Base-by-base conservation (phyloP, 371 early-diverging fungal species). In the Blakeslea trispora region DNA sequence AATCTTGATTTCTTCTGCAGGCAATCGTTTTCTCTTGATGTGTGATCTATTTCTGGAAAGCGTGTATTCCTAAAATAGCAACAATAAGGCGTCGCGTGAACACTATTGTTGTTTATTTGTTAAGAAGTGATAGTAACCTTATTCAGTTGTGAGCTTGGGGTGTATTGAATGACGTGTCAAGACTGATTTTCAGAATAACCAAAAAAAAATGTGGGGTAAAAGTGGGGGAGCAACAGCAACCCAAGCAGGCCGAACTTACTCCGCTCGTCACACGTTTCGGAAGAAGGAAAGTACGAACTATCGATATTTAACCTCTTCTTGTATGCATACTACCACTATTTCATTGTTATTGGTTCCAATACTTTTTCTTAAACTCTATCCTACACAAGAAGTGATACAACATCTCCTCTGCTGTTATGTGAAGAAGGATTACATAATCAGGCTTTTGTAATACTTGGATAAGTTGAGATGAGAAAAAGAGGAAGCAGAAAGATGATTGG, bases 221-320 rank as follows among this genome's bases (percentile, higher is more conserved):
- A 7, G n/a, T 11, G 28, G 18, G 49, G 21, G 35, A 49, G 37
- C 37, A 37, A 37, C 5, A 7, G 5, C 7, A 28, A 28, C 7
- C 28, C 37, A 37, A 37, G 9, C 11, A 37, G 3, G 9, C 14
- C 3, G 2, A 37, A 37, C 11, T 11, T 11, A 19, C 35, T 18
- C 49, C 47, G 47, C 47, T 32, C 35, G 49, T 49, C 49, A 32
- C 32, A 49, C 49, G 17, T 21, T 49, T 32, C 19, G 34, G 37
- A 37, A 37, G 37, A 37, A 37, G 9, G 9, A 9, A 37, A 37
- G 28, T 28, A 28, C n/a, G n/a, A n/a, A n/a, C n/a, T n/a, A n/a
- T n/a, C n/a, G n/a, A n/a, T n/a, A n/a, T n/a, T n/a, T n/a, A n/a
- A n/a, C n/a, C n/a, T n/a, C n/a, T n/a, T n/a, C n/a, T n/a, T n/a